phyloP scores from a whole-genome alignment of 2,329 filamentous ascomycete species.

The Trichoderma oligosporum region DNA sequence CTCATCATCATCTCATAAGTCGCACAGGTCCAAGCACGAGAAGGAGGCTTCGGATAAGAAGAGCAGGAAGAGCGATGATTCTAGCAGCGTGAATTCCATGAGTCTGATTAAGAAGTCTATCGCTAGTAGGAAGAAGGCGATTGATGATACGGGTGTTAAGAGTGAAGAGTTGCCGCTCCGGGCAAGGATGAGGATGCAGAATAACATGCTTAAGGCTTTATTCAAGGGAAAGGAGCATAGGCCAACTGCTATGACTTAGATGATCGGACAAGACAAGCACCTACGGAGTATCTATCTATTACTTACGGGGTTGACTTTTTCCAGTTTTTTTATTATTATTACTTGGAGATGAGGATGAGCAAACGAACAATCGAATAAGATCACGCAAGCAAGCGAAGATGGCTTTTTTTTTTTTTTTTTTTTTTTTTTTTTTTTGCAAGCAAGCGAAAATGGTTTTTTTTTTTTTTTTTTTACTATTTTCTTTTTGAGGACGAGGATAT shows the following conservation, averaged over 20 bases:
- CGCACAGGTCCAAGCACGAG: conserved; percentile 31
- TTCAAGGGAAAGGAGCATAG: conserved; percentile 51
- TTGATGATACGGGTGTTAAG: conserved; percentile 35
- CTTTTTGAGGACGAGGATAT: too few species aligned
- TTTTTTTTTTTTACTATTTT: too few species aligned
- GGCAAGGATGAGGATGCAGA: conserved; percentile 42
- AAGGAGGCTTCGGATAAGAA: conserved; percentile 24
- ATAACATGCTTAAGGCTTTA: conserved; percentile 55
- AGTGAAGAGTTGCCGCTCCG: conserved; percentile 40
- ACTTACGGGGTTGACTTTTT: neutral
- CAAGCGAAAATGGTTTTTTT: too few species aligned
- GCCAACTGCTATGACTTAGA: neutral
- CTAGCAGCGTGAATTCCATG: conserved; percentile 39
- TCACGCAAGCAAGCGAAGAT: neutral
- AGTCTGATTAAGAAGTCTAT: conserved; percentile 26
- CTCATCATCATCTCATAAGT: conserved; percentile 23
- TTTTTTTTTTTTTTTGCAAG: neutral
- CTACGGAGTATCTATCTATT: neutral
- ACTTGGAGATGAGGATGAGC: neutral
- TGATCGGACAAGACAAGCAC: neutral
- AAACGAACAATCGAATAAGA: neutral
- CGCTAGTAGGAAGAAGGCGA: conserved; percentile 34
- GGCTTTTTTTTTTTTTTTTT: too few species aligned
- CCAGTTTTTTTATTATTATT: neutral
- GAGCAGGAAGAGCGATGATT: conserved; percentile 11